phyloP scores from a whole-genome alignment of 441 rosid genomes.

The Populus hybrid region DNA sequence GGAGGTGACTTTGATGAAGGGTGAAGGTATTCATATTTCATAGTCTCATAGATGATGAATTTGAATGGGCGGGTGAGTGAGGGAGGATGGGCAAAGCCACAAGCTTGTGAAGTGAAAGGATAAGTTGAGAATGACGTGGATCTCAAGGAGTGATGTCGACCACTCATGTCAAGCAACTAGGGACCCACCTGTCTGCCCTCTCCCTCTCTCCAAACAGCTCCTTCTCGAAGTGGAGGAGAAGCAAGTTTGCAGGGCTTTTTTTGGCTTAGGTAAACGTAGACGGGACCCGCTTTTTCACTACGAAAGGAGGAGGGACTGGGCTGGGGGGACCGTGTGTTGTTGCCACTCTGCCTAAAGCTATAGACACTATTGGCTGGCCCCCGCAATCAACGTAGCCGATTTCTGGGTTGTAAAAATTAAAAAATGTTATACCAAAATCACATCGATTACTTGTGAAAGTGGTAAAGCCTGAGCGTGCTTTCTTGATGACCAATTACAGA shows the following conservation, averaged over 20 bases:
- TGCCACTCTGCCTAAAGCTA: background rate
- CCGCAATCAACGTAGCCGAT: conserved; percentile 45
- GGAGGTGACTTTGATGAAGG: background rate
- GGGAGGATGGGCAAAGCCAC: background rate
- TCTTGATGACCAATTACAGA: background rate
- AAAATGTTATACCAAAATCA: background rate
- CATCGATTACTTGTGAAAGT: conserved; percentile 16
- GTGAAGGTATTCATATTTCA: conserved; percentile 17
- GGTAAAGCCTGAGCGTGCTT: conserved; percentile 13
- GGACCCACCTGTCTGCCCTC: conserved; percentile 39
- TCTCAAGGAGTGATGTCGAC: conserved; percentile 46
- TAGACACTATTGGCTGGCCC: background rate
- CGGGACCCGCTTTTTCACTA: background rate
- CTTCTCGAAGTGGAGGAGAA: conserved; percentile 15
- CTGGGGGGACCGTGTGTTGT: background rate
- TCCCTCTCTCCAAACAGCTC: background rate
- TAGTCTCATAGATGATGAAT: background rate
- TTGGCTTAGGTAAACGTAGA: background rate
- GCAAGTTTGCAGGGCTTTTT: background rate
- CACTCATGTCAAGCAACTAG: conserved; percentile 30
- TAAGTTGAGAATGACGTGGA: conserved; percentile 53
- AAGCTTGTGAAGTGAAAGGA: conserved; percentile 17
- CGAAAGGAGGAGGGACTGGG: background rate
- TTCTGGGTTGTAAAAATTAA: background rate
- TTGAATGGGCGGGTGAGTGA: too few species aligned